These are phyloP conservation scores for Pulveroboletus sp. DNA, from an alignment of 768 basidiomycete species.

Conservation along the genomic window DNA sequence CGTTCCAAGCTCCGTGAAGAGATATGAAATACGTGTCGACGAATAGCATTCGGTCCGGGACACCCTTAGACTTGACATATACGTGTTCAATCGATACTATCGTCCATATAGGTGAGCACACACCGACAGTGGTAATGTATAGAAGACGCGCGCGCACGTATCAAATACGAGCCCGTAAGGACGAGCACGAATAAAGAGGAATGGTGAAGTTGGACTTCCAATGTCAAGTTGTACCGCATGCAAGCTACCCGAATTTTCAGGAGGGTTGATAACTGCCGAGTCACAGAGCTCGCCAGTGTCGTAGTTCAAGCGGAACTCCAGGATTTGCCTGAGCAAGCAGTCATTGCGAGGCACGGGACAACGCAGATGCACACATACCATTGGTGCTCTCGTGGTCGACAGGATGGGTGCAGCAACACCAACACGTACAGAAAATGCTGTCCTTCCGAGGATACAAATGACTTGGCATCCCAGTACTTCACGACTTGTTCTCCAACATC, in stretches of 20 bases:
- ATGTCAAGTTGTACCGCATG: rapidly evolving
- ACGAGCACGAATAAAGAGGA: not conserved
- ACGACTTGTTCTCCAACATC: rapidly evolving
- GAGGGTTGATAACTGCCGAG: not conserved
- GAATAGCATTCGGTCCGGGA: not conserved
- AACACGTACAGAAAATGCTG: not conserved
- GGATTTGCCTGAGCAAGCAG: not conserved
- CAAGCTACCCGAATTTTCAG: not conserved
- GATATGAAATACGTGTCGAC: not conserved
- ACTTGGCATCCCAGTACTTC: not conserved
- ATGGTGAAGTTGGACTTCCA: not conserved
- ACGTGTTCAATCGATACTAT: too few species aligned
- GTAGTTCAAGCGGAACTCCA: not conserved
- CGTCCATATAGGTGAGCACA: not conserved
- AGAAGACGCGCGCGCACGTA: not conserved
- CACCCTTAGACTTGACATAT: too few species aligned
- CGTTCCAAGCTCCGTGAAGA: not conserved
- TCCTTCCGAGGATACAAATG: not conserved
- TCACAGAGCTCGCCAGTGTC: not conserved
- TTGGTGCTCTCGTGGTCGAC: too few species aligned
- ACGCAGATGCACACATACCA: not conserved
- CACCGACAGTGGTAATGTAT: not conserved
- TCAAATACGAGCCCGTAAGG: not conserved
- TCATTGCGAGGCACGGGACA: too few species aligned
- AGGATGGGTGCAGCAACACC: not conserved